Evolutionary conservation across 768 basidiomycete genomes (phyloP).

Genomic region (Candolleomyces efflorescens): DNA sequence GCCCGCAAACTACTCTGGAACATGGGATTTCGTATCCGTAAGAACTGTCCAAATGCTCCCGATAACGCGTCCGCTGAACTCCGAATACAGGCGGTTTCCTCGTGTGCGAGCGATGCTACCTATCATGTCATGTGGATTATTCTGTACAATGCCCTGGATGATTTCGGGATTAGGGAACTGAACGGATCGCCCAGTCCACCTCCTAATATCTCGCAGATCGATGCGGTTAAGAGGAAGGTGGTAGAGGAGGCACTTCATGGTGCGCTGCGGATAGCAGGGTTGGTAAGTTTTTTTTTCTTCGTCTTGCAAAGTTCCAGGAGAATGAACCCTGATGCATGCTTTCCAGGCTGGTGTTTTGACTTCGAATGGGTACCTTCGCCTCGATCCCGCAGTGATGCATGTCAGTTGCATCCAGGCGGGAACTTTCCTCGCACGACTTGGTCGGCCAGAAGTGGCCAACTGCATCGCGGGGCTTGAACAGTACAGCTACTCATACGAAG

Average conservation of each 20-base stretch:
- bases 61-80: conserved; percentile 3
- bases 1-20: conserved; percentile 74
- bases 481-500: conserved; percentile 85
- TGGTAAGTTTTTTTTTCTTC: conserved; percentile 43
- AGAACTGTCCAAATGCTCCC: conserved; percentile 16
- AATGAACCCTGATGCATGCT: conserved; percentile 1
- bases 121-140: conserved; percentile 93
- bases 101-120: conserved; percentile 81
- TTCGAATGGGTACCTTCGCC: conserved; percentile 82
- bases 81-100: conserved; percentile 38
- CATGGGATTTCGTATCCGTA: conserved; percentile 86
- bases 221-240: conserved; percentile 63
- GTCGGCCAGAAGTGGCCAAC: conserved; percentile 74
- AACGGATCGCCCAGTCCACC: conserved; percentile 40
- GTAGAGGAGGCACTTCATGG: conserved; percentile 81
- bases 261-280: conserved; percentile 83
- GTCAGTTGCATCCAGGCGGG: conserved; percentile 85
- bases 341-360: conserved; percentile 74
- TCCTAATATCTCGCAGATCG: conserved; percentile 45
- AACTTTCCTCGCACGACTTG: conserved; percentile 73
- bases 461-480: conserved; percentile 86
- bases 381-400: conserved; percentile 88
- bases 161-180: conserved; percentile 77
- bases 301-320: conserved; percentile 2
- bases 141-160: conserved; percentile 76